phyloP scores from a whole-genome alignment of 495 filamentous ascomycete genomes.

The Tuber melanosporum region DNA sequence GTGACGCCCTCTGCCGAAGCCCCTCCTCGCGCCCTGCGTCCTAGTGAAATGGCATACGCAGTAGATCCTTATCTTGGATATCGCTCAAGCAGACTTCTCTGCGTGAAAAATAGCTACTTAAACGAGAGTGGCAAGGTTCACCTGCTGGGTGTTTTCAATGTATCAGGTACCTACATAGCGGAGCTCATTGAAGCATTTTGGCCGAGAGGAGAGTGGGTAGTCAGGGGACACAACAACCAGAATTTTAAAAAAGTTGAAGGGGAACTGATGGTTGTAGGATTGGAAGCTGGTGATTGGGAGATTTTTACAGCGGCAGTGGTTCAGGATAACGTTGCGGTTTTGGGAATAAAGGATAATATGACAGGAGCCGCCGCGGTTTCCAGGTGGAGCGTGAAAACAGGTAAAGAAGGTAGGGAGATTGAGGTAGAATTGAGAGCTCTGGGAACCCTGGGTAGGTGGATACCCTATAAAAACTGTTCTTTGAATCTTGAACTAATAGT shows the following conservation, averaged over 20 bases:
- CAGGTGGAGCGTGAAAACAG: neutral
- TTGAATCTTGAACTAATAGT: neutral
- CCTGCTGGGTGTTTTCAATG: constrained; percentile 21
- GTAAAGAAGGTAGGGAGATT: neutral
- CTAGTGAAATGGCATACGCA: constrained; percentile 21
- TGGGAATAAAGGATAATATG: constrained; percentile 22
- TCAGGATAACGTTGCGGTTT: constrained; percentile 13
- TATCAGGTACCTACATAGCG: constrained; percentile 18
- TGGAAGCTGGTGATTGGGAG: constrained; percentile 26
- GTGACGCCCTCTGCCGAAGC: constrained; percentile 5
- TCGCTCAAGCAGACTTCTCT: constrained; percentile 16
- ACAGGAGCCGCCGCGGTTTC: constrained; percentile 20
- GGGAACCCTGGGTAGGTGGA: constrained; percentile 19
- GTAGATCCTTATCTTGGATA: constrained; percentile 22
- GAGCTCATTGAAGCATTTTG: constrained; percentile 14
- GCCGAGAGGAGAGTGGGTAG: constrained; percentile 15
- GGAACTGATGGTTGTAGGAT: constrained; percentile 18
- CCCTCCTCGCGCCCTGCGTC: constrained; percentile 14
- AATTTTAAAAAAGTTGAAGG: constrained; percentile 1
- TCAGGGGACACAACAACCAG: constrained; percentile 14
- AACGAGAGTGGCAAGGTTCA: neutral
- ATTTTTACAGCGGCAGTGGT: constrained; percentile 23
- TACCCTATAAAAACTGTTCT: neutral
- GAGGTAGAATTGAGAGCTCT: constrained; percentile 24
- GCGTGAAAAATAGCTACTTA: constrained; percentile 15